Evolutionary conservation across 2,329 filamentous ascomycete species (phyloP).

Genomic region (Pestalotiopsis sp.): DNA sequence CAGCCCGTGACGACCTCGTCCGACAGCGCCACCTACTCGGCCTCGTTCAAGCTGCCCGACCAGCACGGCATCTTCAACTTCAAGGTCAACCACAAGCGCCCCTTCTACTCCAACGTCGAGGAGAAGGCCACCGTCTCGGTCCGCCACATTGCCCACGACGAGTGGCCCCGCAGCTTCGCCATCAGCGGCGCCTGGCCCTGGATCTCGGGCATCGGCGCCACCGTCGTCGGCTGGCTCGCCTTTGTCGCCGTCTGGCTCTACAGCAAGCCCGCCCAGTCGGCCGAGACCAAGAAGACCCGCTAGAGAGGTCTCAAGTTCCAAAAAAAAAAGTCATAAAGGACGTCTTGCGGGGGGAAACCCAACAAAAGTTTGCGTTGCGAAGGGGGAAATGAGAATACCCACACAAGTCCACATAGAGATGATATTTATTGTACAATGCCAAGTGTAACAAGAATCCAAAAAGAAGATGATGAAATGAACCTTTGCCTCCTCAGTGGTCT

Average conservation of each 20-base stretch:
- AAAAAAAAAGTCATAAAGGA: too few relatives aligned
- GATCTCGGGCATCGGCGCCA: conserved; percentile 85
- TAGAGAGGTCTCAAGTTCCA: conserved; percentile 23
- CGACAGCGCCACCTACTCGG: conserved; percentile 73
- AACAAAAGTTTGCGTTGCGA: too few relatives aligned
- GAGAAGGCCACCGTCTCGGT: conserved; percentile 96
- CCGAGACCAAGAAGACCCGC: conserved; percentile 48
- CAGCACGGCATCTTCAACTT: conserved; percentile 99
- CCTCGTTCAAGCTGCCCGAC: conserved; percentile 82
- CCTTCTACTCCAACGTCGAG: conserved; percentile 85
- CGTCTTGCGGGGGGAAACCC: too few relatives aligned
- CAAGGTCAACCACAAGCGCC: conserved; percentile 93
- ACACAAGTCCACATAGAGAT: background rate
- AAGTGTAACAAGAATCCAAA: conserved; percentile 1
- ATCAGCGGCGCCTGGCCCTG: conserved; percentile 94
- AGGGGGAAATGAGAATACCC: background rate
- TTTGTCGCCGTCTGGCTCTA: conserved; percentile 92
- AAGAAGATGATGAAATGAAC: background rate
- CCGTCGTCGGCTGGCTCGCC: conserved; percentile 78
- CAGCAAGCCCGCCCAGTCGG: conserved; percentile 45
- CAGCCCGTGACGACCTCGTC: conserved; percentile 53
- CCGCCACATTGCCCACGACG: conserved; percentile 94
- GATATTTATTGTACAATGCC: background rate
- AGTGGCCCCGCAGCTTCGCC: conserved; percentile 88
- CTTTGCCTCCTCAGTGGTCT: background rate